phyloP scores from a whole-genome alignment of 352 stramenopile species.

The Phytophthora rubi region DNA sequence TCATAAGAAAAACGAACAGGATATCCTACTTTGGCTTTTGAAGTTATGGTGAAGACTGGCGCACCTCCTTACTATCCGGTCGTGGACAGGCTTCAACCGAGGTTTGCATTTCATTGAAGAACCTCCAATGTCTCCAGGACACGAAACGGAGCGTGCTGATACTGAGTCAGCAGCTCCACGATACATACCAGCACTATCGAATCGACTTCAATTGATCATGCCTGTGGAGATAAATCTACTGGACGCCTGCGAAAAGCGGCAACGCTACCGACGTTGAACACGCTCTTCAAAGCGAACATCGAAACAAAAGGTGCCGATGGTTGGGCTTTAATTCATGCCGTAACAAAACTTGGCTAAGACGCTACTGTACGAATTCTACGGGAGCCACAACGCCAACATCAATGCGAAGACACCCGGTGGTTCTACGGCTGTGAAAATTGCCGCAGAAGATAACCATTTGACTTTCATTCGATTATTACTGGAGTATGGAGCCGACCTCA shows the following conservation, averaged over 20 bases:
- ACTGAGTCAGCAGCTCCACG: no score
- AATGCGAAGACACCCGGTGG: constrained; percentile 10
- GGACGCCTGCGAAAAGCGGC: constrained; percentile 3
- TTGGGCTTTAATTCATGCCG: constrained; percentile 11
- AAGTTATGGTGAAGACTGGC: neutral
- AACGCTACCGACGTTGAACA: constrained; percentile 1
- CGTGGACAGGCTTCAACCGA: no score
- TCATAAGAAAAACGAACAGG: constrained; percentile 11
- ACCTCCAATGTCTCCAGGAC: no score
- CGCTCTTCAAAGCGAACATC: constrained; percentile 7
- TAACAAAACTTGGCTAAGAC: constrained; percentile 3
- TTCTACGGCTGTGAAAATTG: constrained; percentile 22
- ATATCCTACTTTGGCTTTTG: no score
- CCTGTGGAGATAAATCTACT: constrained; percentile 6
- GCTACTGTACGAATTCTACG: constrained; percentile 10
- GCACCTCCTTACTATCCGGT: no score
- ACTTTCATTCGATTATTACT: constrained; percentile 5
- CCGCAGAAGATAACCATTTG: neutral
- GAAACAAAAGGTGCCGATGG: neutral
- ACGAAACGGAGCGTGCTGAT: no score
- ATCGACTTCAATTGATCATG: neutral
- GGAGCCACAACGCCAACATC: neutral
- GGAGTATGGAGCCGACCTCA: constrained; percentile 5
- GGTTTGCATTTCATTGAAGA: no score
- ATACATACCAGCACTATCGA: no score